phyloP scores from a whole-genome alignment of 2,329 filamentous ascomycete genomes.

The Fusarium metavorans region DNA sequence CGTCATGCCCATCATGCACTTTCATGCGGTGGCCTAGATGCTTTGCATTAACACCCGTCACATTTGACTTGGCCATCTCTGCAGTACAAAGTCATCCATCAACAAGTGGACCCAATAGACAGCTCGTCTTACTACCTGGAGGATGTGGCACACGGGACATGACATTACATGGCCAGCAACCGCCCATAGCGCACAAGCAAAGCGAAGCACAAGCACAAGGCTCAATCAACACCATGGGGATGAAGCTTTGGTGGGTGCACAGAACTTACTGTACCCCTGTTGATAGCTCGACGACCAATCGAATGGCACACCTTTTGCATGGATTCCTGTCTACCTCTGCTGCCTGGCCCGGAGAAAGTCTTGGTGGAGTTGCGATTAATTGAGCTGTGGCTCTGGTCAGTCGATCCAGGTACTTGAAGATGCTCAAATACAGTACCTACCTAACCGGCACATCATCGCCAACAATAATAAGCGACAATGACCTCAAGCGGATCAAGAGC shows the following conservation, averaged over 20 bases:
- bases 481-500: slow-evolving; percentile 15
- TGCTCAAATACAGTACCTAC: neutral
- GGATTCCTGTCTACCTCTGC: slow-evolving; percentile 20
- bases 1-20: slow-evolving; percentile 12
- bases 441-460: neutral
- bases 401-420: slow-evolving; percentile 12
- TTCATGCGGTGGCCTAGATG: slow-evolving; percentile 30
- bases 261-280: neutral
- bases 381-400: slow-evolving; percentile 4
- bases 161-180: neutral
- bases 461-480: neutral
- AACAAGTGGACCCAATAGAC: slow-evolving; percentile 8
- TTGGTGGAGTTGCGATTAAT: slow-evolving; percentile 9
- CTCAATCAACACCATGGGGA: slow-evolving; percentile 18
- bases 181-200: slow-evolving; percentile 16
- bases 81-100: slow-evolving; percentile 13
- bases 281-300: slow-evolving; percentile 10
- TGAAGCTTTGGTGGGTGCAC: neutral
- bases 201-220: slow-evolving; percentile 25
- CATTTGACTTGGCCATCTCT: slow-evolving; percentile 12
- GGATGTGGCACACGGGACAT: slow-evolving; percentile 5
- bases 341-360: slow-evolving; percentile 25
- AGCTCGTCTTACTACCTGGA: neutral
- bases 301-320: neutral
- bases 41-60: slow-evolving; percentile 24